Conservation (phyloP, 2,329 filamentous ascomycete species). For the Sporothrix mexicana region DNA sequence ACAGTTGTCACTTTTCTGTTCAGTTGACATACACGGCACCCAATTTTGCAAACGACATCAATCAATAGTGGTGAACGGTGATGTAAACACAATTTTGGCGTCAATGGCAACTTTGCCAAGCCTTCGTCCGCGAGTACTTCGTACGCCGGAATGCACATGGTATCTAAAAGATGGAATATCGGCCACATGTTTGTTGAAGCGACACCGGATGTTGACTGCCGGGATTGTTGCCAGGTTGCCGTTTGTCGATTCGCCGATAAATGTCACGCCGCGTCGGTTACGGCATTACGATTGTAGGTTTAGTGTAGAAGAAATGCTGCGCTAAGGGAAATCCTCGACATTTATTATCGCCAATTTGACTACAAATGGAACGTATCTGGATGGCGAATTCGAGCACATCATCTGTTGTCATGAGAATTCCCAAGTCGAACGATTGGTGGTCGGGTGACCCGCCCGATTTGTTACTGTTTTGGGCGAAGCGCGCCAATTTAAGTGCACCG, state of each 20-base stretch:
- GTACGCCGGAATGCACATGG: background rate
- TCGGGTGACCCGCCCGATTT: background rate
- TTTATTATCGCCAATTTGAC: background rate
- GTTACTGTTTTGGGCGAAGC: background rate
- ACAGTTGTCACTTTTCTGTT: background rate
- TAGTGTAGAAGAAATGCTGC: background rate
- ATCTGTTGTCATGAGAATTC: background rate
- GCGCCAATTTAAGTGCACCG: background rate
- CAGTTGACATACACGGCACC: background rate
- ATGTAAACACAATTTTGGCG: constrained; percentile 30
- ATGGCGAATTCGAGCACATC: constrained; percentile 19
- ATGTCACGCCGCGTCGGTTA: background rate
- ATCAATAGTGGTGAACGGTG: background rate
- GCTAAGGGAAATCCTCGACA: background rate
- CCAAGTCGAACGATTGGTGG: background rate
- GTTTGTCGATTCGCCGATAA: background rate
- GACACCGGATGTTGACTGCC: constrained; percentile 10
- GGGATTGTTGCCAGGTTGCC: background rate
- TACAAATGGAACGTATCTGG: background rate
- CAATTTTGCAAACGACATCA: background rate
- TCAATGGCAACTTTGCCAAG: constrained; percentile 29
- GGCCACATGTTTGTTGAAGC: background rate
- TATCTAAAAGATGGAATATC: background rate
- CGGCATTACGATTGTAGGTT: constrained; percentile 15
- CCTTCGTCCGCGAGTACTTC: background rate